These are phyloP conservation scores for Tolypocladium tundrense DNA, from an alignment of 2,329 filamentous ascomycete genomes.

Conservation along the genomic window DNA sequence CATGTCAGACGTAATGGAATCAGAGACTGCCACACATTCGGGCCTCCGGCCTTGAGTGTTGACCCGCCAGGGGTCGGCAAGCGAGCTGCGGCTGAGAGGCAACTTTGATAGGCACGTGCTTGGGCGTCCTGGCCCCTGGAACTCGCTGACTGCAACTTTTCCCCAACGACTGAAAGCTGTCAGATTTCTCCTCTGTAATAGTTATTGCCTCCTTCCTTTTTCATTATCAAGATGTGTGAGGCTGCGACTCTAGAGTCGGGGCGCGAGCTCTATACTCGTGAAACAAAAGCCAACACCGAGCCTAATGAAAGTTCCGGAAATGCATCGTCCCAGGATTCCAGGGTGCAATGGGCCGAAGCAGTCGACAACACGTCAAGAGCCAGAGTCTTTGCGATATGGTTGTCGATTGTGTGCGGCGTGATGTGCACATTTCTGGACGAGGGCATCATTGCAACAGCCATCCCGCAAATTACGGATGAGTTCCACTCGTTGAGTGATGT, in stretches of 20 bases:
- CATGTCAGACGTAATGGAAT: not conserved
- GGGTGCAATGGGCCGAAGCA: not conserved
- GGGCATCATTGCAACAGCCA: conserved; percentile 1
- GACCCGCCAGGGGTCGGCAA: not conserved
- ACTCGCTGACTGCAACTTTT: not conserved
- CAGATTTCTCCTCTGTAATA: not conserved
- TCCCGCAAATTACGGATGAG: not conserved
- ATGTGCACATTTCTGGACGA: conserved; percentile 2
- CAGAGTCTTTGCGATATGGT: not conserved
- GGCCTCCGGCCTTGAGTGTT: not conserved
- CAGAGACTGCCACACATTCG: not conserved
- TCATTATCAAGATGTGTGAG: not conserved
- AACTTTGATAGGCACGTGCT: not conserved
- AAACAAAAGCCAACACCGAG: not conserved
- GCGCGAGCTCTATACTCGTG: not conserved
- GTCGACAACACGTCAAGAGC: not conserved
- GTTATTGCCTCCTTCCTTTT: not conserved
- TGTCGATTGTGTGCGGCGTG: conserved; percentile 1
- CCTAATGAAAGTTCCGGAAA: not conserved
- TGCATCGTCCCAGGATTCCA: not conserved
- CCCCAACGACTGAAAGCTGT: not conserved
- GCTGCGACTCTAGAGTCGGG: not conserved
- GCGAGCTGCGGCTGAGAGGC: not conserved
- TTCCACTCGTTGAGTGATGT: conserved; percentile 1
- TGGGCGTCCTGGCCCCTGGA: not conserved